A percentile compares a stretch with the other conserved stretches of the same genome.
Evolutionary conservation across 257 asterid species (phyloP).

Genomic region (Fraxinus anomala): DNA sequence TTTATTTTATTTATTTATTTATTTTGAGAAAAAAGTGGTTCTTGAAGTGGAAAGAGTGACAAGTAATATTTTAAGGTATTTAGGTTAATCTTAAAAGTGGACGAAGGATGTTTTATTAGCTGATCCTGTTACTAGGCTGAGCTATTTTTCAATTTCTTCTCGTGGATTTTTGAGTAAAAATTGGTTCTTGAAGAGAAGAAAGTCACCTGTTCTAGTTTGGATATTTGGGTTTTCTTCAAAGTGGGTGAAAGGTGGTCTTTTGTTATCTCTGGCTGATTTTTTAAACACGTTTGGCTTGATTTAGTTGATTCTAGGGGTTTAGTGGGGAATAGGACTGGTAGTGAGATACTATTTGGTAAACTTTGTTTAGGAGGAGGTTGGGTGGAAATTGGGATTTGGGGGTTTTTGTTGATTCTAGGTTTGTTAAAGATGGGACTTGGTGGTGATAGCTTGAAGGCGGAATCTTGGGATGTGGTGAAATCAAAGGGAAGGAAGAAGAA

Average conservation of each 20-base stretch:
- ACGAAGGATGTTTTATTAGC: constrained; percentile 14
- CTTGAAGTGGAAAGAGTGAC: constrained; percentile 31
- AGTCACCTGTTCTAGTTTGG: constrained; percentile 6
- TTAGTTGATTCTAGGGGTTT: constrained; percentile 21
- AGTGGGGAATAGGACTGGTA: constrained; percentile 20
- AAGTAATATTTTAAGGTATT: constrained; percentile 26
- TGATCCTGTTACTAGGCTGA: constrained; percentile 21
- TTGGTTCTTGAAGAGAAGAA: constrained; percentile 31
- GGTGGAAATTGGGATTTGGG: constrained; percentile 12
- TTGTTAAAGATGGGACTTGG: constrained; percentile 52
- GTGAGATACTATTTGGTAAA: constrained; percentile 28
- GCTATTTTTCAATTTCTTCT: constrained; percentile 11
- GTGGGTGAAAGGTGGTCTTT: constrained; percentile 20
- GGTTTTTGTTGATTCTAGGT: constrained; percentile 38
- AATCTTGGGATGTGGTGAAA: constrained; percentile 55
- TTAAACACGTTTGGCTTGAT: constrained; percentile 31
- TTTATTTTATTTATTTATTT: not conserved
- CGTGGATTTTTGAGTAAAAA: constrained; percentile 25
- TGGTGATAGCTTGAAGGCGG: constrained; percentile 46
- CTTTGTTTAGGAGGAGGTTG: constrained; percentile 12
- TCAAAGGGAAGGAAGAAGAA: constrained; percentile 47
- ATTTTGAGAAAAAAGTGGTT: constrained; percentile 3
- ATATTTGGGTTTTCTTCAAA: constrained; percentile 29
- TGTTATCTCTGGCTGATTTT: constrained; percentile 26
- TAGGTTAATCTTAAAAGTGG: constrained; percentile 11